Evolutionary conservation across 208 protist species (phyloP).

Genomic region (Phytomonas sp.): DNA sequence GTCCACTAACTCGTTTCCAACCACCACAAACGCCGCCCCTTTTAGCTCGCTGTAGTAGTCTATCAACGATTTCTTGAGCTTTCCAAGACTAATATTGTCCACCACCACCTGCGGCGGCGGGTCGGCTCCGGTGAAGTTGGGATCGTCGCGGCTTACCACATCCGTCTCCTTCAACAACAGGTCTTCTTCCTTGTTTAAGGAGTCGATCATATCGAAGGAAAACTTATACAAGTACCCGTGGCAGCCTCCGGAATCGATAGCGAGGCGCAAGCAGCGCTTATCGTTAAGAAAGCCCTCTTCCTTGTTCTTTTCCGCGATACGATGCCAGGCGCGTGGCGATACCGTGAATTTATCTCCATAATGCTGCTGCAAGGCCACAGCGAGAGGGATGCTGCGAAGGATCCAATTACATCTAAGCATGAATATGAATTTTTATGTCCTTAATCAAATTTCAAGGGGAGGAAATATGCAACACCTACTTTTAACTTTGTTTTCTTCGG

Average conservation of each 20-base stretch:
- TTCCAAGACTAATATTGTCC: constrained; percentile 57
- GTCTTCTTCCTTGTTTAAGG: constrained; percentile 55
- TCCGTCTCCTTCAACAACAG: constrained; percentile 54
- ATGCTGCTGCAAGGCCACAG: constrained; percentile 9
- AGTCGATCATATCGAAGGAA: constrained; percentile 41
- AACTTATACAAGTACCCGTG: constrained; percentile 89
- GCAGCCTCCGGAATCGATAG: constrained; percentile 84
- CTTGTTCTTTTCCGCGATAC: constrained; percentile 63
- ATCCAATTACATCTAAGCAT: constrained; percentile 12
- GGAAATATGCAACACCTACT: not conserved
- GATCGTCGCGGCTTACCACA: constrained; percentile 18
- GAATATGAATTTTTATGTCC: constrained; percentile 10
- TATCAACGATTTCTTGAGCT: constrained; percentile 63
- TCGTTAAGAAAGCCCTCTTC: constrained; percentile 73
- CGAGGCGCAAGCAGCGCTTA: constrained; percentile 61
- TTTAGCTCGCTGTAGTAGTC: constrained; percentile 89
- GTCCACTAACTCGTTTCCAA: constrained; percentile 86
- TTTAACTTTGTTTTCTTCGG: not conserved
- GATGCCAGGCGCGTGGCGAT: constrained; percentile 52
- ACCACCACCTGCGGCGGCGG: constrained; percentile 53
- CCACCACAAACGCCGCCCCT: constrained; percentile 79
- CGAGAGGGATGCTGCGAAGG: constrained; percentile 5
- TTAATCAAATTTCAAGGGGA: not conserved
- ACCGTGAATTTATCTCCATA: constrained; percentile 79
- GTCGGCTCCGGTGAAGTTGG: constrained; percentile 16